Percentiles rank a stretch among this genome's conserved stretches.
phyloP scores from a whole-genome alignment of 371 early-diverging fungal genomes.

The Circinella umbellata region DNA sequence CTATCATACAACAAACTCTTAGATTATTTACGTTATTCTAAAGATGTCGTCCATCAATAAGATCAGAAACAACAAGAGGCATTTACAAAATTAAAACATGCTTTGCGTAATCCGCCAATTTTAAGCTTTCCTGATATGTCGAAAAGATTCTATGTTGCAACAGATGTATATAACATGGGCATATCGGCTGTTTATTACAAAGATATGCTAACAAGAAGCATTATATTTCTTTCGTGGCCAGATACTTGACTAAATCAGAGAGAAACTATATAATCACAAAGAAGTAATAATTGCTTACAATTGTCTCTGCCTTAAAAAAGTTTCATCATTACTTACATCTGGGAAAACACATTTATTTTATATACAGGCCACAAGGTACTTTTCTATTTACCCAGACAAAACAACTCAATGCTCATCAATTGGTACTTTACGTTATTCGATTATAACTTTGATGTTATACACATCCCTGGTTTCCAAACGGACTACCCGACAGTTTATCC shows the following conservation, averaged over 20 bases:
- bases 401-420: not conserved
- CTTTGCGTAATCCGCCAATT: conserved; percentile 6
- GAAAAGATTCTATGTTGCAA: conserved; percentile 35
- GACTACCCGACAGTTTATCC: conserved; percentile 10
- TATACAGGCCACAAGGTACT: conserved; percentile 29
- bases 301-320: conserved; percentile 17
- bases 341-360: conserved; percentile 24
- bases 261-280: conserved; percentile 19
- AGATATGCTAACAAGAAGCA: conserved; percentile 1
- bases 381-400: conserved; percentile 18
- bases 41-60: conserved; percentile 9
- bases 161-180: conserved; percentile 45
- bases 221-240: conserved; percentile 7
- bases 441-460: conserved; percentile 16
- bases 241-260: conserved; percentile 8
- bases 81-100: conserved; percentile 17
- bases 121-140: conserved; percentile 28
- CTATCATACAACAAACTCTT: no score
- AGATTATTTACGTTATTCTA: conserved; percentile 20
- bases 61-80: not conserved
- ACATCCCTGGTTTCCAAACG: conserved; percentile 17
- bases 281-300: conserved; percentile 12
- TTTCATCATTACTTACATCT: conserved; percentile 30
- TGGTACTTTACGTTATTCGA: conserved; percentile 20
- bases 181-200: conserved; percentile 41